Base-by-base conservation (phyloP, 1,284 basidiomycete genomes). In the Tremellales sp. region DNA sequence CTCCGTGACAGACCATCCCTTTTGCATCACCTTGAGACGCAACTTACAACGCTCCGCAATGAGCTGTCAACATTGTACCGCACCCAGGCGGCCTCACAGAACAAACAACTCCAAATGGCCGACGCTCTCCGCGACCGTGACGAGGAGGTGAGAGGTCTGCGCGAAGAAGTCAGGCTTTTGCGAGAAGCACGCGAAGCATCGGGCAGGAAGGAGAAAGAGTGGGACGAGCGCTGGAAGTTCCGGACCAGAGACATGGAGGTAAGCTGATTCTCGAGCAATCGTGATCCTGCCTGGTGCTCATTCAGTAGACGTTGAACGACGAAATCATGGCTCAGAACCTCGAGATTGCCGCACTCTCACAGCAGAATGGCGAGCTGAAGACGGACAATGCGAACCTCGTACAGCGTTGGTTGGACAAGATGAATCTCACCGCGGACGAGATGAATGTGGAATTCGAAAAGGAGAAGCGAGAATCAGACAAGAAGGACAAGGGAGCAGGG, bases 51-150 rank as follows among this genome's bases (percentile, higher is more conserved):
- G 5, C 78, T 94, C 41, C 84, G 91, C 23, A 86, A 89, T 62
- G 94, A 97, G 70, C 79, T 97, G 37, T 87, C 91, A 2, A 87
- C 85, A 5, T 84, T 96, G 2, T 98, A 98, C 80, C 94, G 96
- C 73, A 89, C 90, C 0, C 93, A 97, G 67, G 88, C 89, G 0
- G 65, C 68, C 0, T 71, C 73, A 5, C 90, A 94, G 74, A 96
- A 96, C 70, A 89, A 92, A 1, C 93, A 97, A 69, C 79, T 98
- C 13, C 81, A 87, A 6, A 89, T 97, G 84, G 94, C 89, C 56
- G 94, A 98, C 72, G 87, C 88, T 0, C 78, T 97, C 7, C 83
- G 92, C 40, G 91, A 94, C 71, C 86, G 90, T 69, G 93, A 97
- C 68, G 91, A 96, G 66, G 83, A 82, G 49, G 76, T 92, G 42